Evolutionary conservation across 495 filamentous ascomycete genomes (phyloP).

Genomic region (Neurospora cerealis): DNA sequence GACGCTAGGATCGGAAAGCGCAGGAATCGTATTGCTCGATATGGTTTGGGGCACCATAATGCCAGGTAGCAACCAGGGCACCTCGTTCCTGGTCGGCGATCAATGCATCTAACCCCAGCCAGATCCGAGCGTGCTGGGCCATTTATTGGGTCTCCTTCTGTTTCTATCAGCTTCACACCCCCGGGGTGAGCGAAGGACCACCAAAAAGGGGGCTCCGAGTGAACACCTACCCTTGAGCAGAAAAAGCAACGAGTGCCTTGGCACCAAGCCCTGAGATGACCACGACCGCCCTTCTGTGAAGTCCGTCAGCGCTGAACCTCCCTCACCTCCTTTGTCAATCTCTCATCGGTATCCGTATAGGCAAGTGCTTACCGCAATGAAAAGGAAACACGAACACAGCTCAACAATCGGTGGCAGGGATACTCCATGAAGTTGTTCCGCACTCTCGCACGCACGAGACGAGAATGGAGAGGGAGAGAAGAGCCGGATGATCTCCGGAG

Average conservation of each 20-base stretch:
- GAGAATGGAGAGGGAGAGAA: constrained; percentile 5
- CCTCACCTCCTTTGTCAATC: not conserved
- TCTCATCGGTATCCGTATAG: not conserved
- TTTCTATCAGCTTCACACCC: not conserved
- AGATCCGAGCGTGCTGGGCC: not conserved
- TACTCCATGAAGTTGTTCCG: constrained; percentile 2
- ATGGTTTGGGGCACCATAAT: constrained; percentile 11
- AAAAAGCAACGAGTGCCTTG: constrained; percentile 2
- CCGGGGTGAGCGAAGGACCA: constrained; percentile 1
- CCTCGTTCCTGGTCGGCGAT: constrained; percentile 23
- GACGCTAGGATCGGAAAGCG: constrained; percentile 23
- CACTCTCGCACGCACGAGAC: not conserved
- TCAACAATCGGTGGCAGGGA: not conserved
- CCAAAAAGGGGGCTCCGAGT: not conserved
- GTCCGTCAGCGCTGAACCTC: not conserved
- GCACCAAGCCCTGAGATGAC: not conserved
- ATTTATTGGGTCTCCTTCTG: not conserved
- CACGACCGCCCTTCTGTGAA: not conserved
- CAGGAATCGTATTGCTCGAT: constrained; percentile 8
- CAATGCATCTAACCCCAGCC: constrained; percentile 10
- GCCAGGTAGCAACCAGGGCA: not conserved
- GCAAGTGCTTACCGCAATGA: not conserved
- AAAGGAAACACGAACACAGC: not conserved
- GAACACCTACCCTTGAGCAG: not conserved
- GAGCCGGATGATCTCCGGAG: constrained; percentile 8